Conservation (phyloP, 768 basidiomycete species). For the Russula vinacea region DNA sequence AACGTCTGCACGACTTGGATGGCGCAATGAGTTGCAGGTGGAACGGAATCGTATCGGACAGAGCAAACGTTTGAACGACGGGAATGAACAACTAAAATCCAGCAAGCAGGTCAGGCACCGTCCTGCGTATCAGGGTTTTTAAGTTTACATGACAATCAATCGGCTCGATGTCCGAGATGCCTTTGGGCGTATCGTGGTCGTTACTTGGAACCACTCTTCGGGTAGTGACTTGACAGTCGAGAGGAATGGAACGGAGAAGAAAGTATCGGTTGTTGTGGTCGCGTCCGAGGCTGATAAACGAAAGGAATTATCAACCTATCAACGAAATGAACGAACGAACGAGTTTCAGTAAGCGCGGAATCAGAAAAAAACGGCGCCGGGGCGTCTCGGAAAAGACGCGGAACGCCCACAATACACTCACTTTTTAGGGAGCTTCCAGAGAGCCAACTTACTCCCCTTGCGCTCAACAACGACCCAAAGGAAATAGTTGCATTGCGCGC, state of each 20-base stretch:
- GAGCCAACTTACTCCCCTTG: conserved; percentile 40
- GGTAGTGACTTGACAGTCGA: conserved; percentile 58
- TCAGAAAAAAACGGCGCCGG: background rate
- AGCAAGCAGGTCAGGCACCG: background rate
- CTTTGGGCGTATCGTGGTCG: conserved; percentile 43
- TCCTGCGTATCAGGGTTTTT: too few species aligned
- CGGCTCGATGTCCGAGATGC: conserved; percentile 38
- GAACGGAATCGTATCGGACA: conserved; percentile 59
- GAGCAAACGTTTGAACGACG: conserved; percentile 49
- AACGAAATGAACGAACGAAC: background rate
- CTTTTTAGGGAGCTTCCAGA: conserved; percentile 50
- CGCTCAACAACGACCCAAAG: conserved; percentile 44
- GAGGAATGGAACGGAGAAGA: conserved; percentile 46
- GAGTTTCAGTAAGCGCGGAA: background rate
- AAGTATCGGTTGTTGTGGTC: conserved; percentile 55
- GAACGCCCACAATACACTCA: conserved; percentile 32
- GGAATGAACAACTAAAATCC: conserved; percentile 56
- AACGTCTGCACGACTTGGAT: conserved; percentile 46
- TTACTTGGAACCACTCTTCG: conserved; percentile 62
- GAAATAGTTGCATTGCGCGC: conserved; percentile 43
- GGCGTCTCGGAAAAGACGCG: background rate
- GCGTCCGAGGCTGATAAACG: conserved; percentile 50
- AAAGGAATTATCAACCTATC: conserved; percentile 48
- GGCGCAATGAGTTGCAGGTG: conserved; percentile 58
- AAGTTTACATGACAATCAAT: conserved; percentile 51